A percentile compares a stretch with the other conserved stretches of the same genome.
These are phyloP conservation scores for Coemansia brasiliensis DNA, from an alignment of 192 early-diverging fungal genomes.

Conservation along the genomic window DNA sequence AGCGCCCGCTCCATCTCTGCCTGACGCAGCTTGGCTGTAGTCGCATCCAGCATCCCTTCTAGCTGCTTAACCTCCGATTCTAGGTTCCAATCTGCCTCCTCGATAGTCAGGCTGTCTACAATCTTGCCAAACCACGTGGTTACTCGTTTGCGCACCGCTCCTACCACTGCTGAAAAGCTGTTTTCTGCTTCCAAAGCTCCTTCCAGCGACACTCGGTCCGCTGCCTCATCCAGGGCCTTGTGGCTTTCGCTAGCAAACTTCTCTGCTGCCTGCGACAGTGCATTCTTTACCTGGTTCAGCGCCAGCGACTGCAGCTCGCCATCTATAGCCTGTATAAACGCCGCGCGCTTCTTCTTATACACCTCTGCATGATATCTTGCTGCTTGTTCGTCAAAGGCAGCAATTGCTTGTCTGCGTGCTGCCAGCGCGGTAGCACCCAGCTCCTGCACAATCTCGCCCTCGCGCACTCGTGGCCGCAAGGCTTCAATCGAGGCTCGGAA, in stretches of 20 bases:
- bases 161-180: constrained; percentile 63
- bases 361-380: constrained; percentile 87
- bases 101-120: constrained; percentile 18
- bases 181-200: constrained; percentile 6
- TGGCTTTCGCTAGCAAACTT: constrained; percentile 60
- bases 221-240: constrained; percentile 56
- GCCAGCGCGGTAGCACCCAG: constrained; percentile 68
- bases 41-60: constrained; percentile 23
- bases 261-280: constrained; percentile 69
- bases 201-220: neutral
- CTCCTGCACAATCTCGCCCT: constrained; percentile 72
- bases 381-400: constrained; percentile 84
- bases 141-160: constrained; percentile 19
- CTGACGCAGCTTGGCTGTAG: constrained; percentile 31
- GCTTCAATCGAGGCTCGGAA: constrained; percentile 68
- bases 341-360: constrained; percentile 81
- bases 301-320: constrained; percentile 76
- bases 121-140: constrained; percentile 17
- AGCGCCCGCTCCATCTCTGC: constrained; percentile 42
- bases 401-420: constrained; percentile 62
- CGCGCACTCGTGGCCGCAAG: constrained; percentile 71
- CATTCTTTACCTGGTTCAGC: constrained; percentile 85
- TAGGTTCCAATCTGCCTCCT: constrained; percentile 33
- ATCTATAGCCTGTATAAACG: constrained; percentile 77
- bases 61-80: constrained; percentile 30